Evolutionary conservation across 2,329 filamentous ascomycete species (phyloP).

Genomic region (Colletotrichum cereale): DNA sequence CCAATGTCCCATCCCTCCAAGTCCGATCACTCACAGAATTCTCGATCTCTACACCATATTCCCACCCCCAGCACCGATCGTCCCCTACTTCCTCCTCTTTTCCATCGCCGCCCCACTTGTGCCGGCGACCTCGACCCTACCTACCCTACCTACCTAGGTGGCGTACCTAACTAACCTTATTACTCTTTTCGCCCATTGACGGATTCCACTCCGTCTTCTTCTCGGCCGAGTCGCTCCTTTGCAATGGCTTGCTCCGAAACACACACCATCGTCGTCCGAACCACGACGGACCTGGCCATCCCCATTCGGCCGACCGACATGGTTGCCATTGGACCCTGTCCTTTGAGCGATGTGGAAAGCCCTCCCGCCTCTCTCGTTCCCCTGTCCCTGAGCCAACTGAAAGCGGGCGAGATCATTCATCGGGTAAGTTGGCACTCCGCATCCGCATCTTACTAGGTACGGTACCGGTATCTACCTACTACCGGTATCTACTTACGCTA

Average conservation of each 20-base stretch:
- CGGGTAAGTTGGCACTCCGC: neutral
- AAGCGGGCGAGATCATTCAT: conserved; percentile 11
- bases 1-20: neutral
- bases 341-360: neutral
- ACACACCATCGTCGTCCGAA: neutral
- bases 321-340: neutral
- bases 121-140: too few species aligned
- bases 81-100: neutral
- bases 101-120: neutral
- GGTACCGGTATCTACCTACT: too few species aligned
- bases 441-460: too few species aligned
- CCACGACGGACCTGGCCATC: neutral
- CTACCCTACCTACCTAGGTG: too few species aligned
- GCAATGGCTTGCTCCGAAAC: neutral
- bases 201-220: conserved; percentile 2
- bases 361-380: neutral
- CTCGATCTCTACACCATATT: conserved; percentile 15
- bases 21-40: conserved; percentile 5
- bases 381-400: conserved; percentile 18
- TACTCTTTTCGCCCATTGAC: neutral
- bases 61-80: neutral
- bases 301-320: neutral
- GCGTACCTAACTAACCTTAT: neutral
- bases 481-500: too few species aligned
- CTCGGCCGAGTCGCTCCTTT: neutral